Evolutionary conservation across 179 eudicot genomes (phyloP), one percentile per base, ranked within the genome.

Genomic region (Beta corolliflora): DNA sequence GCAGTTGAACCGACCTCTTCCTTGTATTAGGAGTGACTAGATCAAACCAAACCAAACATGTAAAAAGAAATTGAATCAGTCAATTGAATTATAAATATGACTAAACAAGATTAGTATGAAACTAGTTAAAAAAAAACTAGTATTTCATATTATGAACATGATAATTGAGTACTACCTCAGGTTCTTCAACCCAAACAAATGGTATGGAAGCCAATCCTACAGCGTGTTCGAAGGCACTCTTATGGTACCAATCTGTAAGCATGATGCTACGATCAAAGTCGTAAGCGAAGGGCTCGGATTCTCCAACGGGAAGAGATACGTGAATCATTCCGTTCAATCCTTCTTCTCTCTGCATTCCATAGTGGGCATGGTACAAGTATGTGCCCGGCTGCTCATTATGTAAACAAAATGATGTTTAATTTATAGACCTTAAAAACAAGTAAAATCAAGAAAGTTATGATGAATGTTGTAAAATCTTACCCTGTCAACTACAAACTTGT

Each of bases 111-210:
- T 19, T 19, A 11, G 9, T 55, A 55, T 55, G 59, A 12, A 55
- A 0, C 59, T 55, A 7, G 52, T 61, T 15, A 61, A 9, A 5
- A 16, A 25, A 6, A n/a, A 19, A 2, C 6, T 18, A 60, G 23
- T 16, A 61, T 36, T 36, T 36, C 41, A 36, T 36, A 36, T 25
- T 41, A 64, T 64, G 29, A 25, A 29, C 19, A 45, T 31, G 19
- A 31, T 21, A 25, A 53, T 1, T 36, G 41, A 44, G 11, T 56
- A 8, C 55, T 84, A 93, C 97, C 92, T 94, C 91, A 83, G 98
- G 98, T 86, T 94, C 98, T 0, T 89, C 89, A 73, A 94, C 96
- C 94, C 96, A 94, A 13, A 71, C 90, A 78, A 93, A 94, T 79
- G 94, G 94, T 29, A 79, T 64, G n/a, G 98, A 91, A 52, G 88